These are phyloP conservation scores for Pseudoturritis turrita DNA, from an alignment of 345 rosid species.

Conservation along the genomic window DNA sequence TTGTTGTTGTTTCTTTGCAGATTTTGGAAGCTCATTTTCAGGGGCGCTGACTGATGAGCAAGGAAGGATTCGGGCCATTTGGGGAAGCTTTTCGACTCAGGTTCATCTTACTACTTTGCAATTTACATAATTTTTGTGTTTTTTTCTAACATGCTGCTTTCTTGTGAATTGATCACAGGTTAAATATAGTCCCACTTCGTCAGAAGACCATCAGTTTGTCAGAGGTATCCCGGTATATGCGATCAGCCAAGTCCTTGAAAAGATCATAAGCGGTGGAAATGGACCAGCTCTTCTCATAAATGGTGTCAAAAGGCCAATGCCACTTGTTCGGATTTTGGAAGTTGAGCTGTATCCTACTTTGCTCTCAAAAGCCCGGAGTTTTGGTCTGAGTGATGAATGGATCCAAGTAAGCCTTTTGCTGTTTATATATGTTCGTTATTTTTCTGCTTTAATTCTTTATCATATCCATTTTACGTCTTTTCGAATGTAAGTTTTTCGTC, in stretches of 20 bases:
- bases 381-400: constrained; percentile 82
- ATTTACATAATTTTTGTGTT: background rate
- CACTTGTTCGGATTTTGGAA: constrained; percentile 84
- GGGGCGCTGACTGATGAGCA: constrained; percentile 89
- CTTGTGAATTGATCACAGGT: constrained; percentile 45
- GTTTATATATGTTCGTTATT: background rate
- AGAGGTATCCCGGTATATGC: constrained; percentile 79
- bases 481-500: background rate
- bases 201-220: constrained; percentile 90
- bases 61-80: constrained; percentile 84
- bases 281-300: constrained; percentile 75
- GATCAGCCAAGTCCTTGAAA: constrained; percentile 72
- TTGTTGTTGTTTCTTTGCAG: constrained; percentile 38
- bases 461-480: background rate
- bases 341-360: constrained; percentile 83
- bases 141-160: background rate
- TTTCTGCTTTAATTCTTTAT: background rate
- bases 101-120: constrained; percentile 36
- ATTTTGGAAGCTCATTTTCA: constrained; percentile 93
- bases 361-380: constrained; percentile 94
- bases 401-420: constrained; percentile 52
- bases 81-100: constrained; percentile 98
- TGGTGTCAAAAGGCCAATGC: constrained; percentile 82
- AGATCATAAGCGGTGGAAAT: constrained; percentile 60
- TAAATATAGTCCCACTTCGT: constrained; percentile 61